A percentile compares a stretch with the other conserved stretches of the same genome.
Evolutionary conservation across 2,329 filamentous ascomycete genomes (phyloP).

Genomic region (Neofusicoccum sp.): DNA sequence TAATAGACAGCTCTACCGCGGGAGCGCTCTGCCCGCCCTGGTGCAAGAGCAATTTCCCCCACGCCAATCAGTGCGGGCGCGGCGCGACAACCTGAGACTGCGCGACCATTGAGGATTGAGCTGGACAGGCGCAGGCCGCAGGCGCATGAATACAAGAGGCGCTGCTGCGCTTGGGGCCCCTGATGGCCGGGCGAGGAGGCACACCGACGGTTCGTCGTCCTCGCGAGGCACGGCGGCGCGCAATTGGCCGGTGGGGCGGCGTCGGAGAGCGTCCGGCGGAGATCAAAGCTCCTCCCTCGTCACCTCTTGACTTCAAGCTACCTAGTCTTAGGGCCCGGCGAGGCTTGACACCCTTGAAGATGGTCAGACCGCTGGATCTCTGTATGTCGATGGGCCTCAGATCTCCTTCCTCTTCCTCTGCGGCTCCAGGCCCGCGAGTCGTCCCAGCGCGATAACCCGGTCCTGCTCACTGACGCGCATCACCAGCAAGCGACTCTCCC

Average conservation of each 20-base stretch:
- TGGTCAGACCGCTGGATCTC: constrained; percentile 18
- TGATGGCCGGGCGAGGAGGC: constrained; percentile 1
- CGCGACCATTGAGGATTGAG: background rate
- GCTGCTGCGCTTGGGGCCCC: background rate
- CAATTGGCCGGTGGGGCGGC: constrained; percentile 12
- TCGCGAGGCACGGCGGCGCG: constrained; percentile 1
- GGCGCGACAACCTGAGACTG: background rate
- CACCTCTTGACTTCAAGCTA: constrained; percentile 19
- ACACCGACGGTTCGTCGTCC: constrained; percentile 9
- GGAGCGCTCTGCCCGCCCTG: background rate
- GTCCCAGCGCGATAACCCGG: background rate
- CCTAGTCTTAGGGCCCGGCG: constrained; percentile 19
- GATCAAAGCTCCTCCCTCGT: constrained; percentile 18
- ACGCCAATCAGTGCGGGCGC: constrained; percentile 6
- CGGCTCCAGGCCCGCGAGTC: background rate
- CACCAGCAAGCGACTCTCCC: constrained; percentile 15
- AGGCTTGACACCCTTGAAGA: constrained; percentile 19
- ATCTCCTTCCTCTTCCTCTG: constrained; percentile 15
- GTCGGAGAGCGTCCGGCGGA: constrained; percentile 14
- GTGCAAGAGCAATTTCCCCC: constrained; percentile 9
- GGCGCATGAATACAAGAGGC: background rate
- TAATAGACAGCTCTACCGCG: background rate
- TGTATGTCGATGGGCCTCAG: constrained; percentile 12
- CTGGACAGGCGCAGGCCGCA: background rate
- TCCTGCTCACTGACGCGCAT: constrained; percentile 5